Conservation (phyloP, 768 basidiomycete genomes). For the Floccularia luteovirens region DNA sequence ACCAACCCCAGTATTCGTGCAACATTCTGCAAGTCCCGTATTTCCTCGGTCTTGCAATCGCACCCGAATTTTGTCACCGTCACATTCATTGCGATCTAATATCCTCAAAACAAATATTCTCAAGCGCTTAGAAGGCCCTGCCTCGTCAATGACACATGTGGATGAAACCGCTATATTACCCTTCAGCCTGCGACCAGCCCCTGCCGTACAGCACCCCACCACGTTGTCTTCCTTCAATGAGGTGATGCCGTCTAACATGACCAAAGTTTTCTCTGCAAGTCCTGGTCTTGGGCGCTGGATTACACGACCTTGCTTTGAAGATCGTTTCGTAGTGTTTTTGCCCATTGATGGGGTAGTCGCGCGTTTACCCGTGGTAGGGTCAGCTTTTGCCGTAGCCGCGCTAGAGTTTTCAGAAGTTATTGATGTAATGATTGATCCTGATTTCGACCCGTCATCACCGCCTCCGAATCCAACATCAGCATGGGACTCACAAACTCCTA, state of each 20-base stretch:
- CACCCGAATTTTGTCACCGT: slow-evolving; percentile 23
- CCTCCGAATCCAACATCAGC: no score
- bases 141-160: slow-evolving; percentile 22
- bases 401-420: slow-evolving; percentile 66
- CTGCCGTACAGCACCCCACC: slow-evolving; percentile 14
- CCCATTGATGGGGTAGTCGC: slow-evolving; percentile 27
- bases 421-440: slow-evolving; percentile 54
- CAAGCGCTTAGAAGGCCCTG: slow-evolving; percentile 28
- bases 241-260: slow-evolving; percentile 20
- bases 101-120: slow-evolving; percentile 48
- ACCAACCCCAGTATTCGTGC: slow-evolving; percentile 31
- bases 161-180: slow-evolving; percentile 37
- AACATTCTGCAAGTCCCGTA: slow-evolving; percentile 12
- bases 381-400: slow-evolving; percentile 55
- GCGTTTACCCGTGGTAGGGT: slow-evolving; percentile 33
- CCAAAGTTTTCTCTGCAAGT: slow-evolving; percentile 32
- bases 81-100: slow-evolving; percentile 31
- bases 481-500: no score
- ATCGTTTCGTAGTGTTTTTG: slow-evolving; percentile 51
- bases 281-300: slow-evolving; percentile 63
- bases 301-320: slow-evolving; percentile 70
- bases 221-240: slow-evolving; percentile 19
- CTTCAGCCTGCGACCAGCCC: slow-evolving; percentile 26
- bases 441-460: slow-evolving; percentile 16
- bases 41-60: slow-evolving; percentile 43